phyloP scores from a whole-genome alignment of 306 rosid genomes.

The Prinsepia uniflora region DNA sequence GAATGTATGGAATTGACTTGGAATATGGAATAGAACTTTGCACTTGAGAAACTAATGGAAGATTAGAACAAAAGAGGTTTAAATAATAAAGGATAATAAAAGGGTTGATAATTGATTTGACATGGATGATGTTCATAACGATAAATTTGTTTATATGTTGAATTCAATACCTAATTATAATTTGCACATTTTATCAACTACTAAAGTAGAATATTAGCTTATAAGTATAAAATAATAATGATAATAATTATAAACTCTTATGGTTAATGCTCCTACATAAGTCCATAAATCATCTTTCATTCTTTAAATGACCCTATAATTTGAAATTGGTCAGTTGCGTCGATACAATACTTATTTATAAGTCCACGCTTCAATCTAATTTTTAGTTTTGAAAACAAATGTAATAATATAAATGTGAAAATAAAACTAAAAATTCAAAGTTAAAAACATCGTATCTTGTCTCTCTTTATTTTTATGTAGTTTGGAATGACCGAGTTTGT shows the following conservation, averaged over 20 bases:
- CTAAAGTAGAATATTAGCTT: no score
- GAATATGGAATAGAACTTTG: not conserved
- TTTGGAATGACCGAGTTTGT: not conserved
- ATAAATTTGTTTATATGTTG: no score
- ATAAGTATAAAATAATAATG: no score
- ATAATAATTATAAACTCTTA: no score
- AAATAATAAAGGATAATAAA: not conserved
- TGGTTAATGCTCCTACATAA: not conserved
- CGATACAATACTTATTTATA: no score
- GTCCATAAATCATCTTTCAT: not conserved
- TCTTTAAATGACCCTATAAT: not conserved
- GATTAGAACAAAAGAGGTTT: not conserved
- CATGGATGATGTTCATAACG: no score
- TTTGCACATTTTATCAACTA: no score
- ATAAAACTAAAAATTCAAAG: not conserved
- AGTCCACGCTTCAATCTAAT: no score
- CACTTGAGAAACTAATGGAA: not conserved
- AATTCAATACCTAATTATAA: no score
- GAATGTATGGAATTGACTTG: constrained; percentile 5
- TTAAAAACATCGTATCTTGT: not conserved
- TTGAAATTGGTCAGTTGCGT: not conserved
- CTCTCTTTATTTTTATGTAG: not conserved
- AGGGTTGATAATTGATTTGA: no score
- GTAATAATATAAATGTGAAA: not conserved
- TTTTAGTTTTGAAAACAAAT: no score